A percentile compares a stretch with the other conserved stretches of the same genome.
Evolutionary conservation across 345 rosid species (phyloP).

Genomic region (Salix koriyanagi): DNA sequence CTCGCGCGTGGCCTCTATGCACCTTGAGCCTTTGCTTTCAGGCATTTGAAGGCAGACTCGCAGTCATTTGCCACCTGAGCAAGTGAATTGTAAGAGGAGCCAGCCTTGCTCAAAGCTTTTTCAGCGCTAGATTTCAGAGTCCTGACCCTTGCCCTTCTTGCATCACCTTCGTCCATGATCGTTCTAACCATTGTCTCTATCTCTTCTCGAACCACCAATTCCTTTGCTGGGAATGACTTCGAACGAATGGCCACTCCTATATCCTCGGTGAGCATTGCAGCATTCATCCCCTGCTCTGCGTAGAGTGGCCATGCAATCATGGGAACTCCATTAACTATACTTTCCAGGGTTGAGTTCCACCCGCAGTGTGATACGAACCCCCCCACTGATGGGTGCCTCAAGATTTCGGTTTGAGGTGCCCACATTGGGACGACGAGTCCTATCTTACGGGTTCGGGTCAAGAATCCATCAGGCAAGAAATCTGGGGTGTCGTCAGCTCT

Average conservation of each 20-base stretch:
- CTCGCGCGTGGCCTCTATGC: background rate
- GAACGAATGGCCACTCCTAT: slow-evolving; percentile 43
- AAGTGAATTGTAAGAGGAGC: slow-evolving; percentile 37
- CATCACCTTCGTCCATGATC: slow-evolving; percentile 34
- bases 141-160: slow-evolving; percentile 26
- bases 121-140: slow-evolving; percentile 32
- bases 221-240: slow-evolving; percentile 10
- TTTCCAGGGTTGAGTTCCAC: slow-evolving; percentile 62
- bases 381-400: slow-evolving; percentile 49
- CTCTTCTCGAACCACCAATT: slow-evolving; percentile 36
- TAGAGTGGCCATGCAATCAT: slow-evolving; percentile 69
- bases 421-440: slow-evolving; percentile 47
- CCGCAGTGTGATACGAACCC: slow-evolving; percentile 71
- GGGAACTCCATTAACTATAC: slow-evolving; percentile 51
- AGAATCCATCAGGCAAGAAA: slow-evolving; percentile 53
- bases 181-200: slow-evolving; percentile 39
- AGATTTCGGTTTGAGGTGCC: slow-evolving; percentile 57
- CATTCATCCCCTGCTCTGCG: slow-evolving; percentile 71
- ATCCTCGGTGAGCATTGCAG: slow-evolving; percentile 44
- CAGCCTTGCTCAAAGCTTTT: slow-evolving; percentile 33
- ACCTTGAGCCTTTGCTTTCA: slow-evolving; percentile 7
- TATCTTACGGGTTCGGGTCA: slow-evolving; percentile 26
- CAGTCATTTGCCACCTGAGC: slow-evolving; percentile 29
- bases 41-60: background rate
- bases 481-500: slow-evolving; percentile 1